Evolutionary conservation across 2,329 filamentous ascomycete genomes (phyloP).

Genomic region (Colletotrichum siamense): DNA sequence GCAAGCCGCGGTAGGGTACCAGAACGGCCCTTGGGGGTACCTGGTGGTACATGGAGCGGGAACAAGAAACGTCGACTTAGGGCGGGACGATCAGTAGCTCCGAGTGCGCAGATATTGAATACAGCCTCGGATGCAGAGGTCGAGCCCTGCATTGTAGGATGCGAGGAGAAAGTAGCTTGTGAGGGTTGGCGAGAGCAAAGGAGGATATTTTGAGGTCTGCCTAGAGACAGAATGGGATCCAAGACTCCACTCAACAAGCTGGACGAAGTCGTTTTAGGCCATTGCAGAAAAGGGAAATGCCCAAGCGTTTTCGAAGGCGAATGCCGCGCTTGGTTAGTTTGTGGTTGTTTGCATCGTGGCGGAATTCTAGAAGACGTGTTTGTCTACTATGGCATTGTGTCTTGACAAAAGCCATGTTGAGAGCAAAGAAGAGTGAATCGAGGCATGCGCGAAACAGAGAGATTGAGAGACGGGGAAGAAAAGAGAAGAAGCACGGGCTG

Average conservation of each 20-base stretch:
- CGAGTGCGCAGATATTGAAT: not conserved
- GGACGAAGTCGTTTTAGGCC: not conserved
- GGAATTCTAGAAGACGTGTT: not conserved
- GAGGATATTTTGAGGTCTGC: not conserved
- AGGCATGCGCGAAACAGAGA: not conserved
- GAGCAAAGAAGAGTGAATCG: not conserved
- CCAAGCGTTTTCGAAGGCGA: not conserved
- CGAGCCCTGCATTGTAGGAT: not conserved
- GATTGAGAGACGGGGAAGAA: not conserved
- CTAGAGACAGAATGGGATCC: not conserved
- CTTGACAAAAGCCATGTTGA: not conserved
- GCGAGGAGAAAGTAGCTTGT: not conserved
- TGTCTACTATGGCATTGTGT: constrained; percentile 9
- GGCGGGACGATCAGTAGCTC: not conserved
- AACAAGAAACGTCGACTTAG: not conserved
- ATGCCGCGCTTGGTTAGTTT: not conserved
- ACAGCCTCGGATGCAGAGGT: not conserved
- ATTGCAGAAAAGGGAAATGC: not conserved
- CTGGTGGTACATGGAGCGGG: not conserved
- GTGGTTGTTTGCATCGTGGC: not conserved
- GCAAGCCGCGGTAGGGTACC: constrained; percentile 6
- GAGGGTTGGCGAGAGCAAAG: not conserved
- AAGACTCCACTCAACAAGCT: not conserved
- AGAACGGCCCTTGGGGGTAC: not conserved
- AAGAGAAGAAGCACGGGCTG: not conserved